A percentile compares a stretch with the other conserved stretches of the same genome.
These are phyloP conservation scores for Calocybe cyanea DNA, from an alignment of 768 basidiomycete genomes.

Conservation along the genomic window DNA sequence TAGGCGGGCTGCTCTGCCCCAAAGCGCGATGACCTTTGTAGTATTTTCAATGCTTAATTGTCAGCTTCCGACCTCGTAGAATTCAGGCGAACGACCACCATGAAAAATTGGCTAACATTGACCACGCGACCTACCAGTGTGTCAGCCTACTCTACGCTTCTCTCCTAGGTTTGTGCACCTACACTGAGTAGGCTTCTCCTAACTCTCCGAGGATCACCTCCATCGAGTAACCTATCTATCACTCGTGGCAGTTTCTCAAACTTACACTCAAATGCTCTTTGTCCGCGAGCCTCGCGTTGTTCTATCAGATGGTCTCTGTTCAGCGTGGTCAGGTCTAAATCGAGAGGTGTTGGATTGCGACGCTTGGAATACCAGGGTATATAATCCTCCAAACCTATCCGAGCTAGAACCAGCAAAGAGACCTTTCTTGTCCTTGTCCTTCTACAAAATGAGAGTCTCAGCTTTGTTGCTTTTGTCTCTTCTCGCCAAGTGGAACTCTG, in stretches of 20 bases:
- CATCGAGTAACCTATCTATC: too few relatives aligned
- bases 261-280: not conserved
- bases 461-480: conserved; percentile 2
- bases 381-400: conserved; percentile 1
- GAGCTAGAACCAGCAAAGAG: not conserved
- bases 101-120: not conserved
- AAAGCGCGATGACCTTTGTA: too few relatives aligned
- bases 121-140: conserved; percentile 6
- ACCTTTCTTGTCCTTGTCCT: not conserved
- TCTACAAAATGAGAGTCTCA: conserved; percentile 2
- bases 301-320: conserved; percentile 8
- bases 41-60: too few relatives aligned
- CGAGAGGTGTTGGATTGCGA: not conserved
- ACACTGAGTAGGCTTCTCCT: not conserved
- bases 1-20: too few relatives aligned
- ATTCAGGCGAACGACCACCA: too few relatives aligned
- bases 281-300: conserved; percentile 5
- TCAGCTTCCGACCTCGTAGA: too few relatives aligned
- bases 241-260: not conserved
- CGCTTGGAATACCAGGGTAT: conserved; percentile 4
- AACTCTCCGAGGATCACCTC: too few relatives aligned
- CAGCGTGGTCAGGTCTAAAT: not conserved
- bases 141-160: conserved; percentile 4
- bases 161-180: not conserved
- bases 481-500: not conserved